Evolutionary conservation across 2,329 filamentous ascomycete species (phyloP), one percentile per base, ranked within the genome.

Genomic region (Phyllachora maydis): DNA sequence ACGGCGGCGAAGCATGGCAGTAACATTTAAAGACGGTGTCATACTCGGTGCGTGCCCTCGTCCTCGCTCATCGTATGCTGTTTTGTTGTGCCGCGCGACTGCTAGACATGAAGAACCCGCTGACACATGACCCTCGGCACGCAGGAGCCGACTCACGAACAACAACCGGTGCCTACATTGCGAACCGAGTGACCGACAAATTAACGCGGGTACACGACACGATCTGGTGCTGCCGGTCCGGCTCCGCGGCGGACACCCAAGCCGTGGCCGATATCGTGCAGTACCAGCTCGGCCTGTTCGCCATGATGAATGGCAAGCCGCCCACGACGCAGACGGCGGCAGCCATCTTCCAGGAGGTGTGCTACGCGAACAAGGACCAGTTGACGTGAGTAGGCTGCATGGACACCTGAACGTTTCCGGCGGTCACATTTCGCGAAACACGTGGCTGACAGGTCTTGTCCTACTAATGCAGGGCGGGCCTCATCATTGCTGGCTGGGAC

Each of bases 401-500:
- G n/a, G 5, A 12, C 11, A 12, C 17, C n/a, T n/a, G n/a, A n/a
- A n/a, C n/a, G n/a, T 14, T 11, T 10, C 14, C n/a, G 10, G 5
- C 18, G 21, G 5, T 16, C 7, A 13, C 13, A 9, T 16, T 52
- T n/a, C 6, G 3, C 4, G 7, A 13, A 1, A 21, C 2, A 18
- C 16, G n/a, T 4, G 6, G 10, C 15, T n/a, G 4, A 7, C n/a
- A n/a, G n/a, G n/a, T n/a, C n/a, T n/a, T n/a, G n/a, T n/a, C n/a
- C n/a, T n/a, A n/a, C n/a, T n/a, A n/a, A n/a, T 18, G 26, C 35
- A 92, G 85, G 38, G 88, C 88, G 23, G 88, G 88, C 24, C 76
- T 98, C 43, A 95, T 98, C 47, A 92, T 98, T 45, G 88, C 85
- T n/a, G 88, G 88, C 32, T 95, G 83, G 65, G 88, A 98, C 47